Percentiles rank a stretch among this genome's conserved stretches.
These are phyloP conservation scores for Nepenthes gracilis DNA, from an alignment of 148 eudicot genomes.

Conservation along the genomic window DNA sequence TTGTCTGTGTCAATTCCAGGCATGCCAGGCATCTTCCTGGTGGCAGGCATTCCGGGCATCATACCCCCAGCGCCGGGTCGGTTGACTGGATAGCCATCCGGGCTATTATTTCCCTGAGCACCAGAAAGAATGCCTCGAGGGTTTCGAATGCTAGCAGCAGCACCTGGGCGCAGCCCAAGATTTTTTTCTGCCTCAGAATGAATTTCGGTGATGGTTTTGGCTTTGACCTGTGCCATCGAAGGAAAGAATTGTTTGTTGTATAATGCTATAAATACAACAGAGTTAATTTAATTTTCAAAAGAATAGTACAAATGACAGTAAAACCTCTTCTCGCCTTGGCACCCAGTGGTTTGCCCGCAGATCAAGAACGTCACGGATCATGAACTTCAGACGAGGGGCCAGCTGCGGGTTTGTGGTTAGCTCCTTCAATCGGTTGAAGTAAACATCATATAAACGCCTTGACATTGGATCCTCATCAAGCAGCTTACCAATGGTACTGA, in stretches of 20 bases:
- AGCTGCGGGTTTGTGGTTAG: conserved; percentile 50
- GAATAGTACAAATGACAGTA: background rate
- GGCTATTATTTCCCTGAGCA: conserved; percentile 42
- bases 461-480: conserved; percentile 75
- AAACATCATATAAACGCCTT: conserved; percentile 54
- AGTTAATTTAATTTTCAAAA: background rate
- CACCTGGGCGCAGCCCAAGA: conserved; percentile 70
- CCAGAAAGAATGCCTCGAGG: conserved; percentile 39
- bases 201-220: conserved; percentile 72
- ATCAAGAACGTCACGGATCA: conserved; percentile 80
- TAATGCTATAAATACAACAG: no score
- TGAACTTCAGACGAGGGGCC: conserved; percentile 66
- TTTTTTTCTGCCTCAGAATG: conserved; percentile 81
- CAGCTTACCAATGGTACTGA: conserved; percentile 86
- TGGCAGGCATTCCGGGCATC: conserved; percentile 95
- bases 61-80: conserved; percentile 81
- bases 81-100: conserved; percentile 47
- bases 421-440: conserved; percentile 62
- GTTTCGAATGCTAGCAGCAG: conserved; percentile 59
- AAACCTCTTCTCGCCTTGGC: conserved; percentile 91
- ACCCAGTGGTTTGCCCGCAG: conserved; percentile 71
- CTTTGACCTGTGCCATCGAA: conserved; percentile 45
- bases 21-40: conserved; percentile 62
- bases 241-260: background rate
- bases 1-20: conserved; percentile 67